Base-by-base conservation (phyloP, 2,329 filamentous ascomycete genomes). In the Mariannaea elegans region DNA sequence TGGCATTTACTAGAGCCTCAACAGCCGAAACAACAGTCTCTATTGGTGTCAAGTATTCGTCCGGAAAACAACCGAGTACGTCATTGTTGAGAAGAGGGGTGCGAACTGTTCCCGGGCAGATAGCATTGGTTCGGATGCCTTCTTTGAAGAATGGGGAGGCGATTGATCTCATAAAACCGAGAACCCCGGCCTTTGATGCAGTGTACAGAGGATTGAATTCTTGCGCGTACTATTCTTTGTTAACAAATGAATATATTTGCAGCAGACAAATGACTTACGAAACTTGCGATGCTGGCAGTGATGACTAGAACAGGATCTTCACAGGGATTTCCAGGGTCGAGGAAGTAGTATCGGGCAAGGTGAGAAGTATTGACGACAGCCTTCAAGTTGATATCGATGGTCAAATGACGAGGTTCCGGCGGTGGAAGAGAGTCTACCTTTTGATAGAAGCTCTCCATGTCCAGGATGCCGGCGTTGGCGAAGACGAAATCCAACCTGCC, bases 391-490 rank as follows among this genome's bases (percentile, higher is more conserved):
- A 75, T 63, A 45, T 75, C 70, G 53, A 76, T 49, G 13, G 42
- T 53, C 10, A 32, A 64, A 19, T 57, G 48, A 3, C 24, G 23
- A 9, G 47, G 31, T 16, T 29, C 38, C 5, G 47, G 54, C 7
- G 39, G 48, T 66, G 16, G 66, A 36, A 57, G 18, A 2, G 51
- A 39, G n/a, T 56, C 50, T 5, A 49, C 34, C 18, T 32, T 64
- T 23, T 61, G 48, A 53, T 64, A 81, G 67, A 80, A 80, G 55
- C 78, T 78, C 53, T 72, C 65, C 16, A 72, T 67, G 52, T 81
- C 78, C 7, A 81, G 70, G 19, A 81, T 74, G 1, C 81, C 81
- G 1, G 80, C 80, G 54, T 82, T 83, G 14, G 79, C 80, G 62
- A 80, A 83, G 31, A 82, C 79, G 60, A 82, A 81, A 69, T 82